Conservation (phyloP, 2,329 filamentous ascomycete species). For the Pseudopithomyces chartarum region DNA sequence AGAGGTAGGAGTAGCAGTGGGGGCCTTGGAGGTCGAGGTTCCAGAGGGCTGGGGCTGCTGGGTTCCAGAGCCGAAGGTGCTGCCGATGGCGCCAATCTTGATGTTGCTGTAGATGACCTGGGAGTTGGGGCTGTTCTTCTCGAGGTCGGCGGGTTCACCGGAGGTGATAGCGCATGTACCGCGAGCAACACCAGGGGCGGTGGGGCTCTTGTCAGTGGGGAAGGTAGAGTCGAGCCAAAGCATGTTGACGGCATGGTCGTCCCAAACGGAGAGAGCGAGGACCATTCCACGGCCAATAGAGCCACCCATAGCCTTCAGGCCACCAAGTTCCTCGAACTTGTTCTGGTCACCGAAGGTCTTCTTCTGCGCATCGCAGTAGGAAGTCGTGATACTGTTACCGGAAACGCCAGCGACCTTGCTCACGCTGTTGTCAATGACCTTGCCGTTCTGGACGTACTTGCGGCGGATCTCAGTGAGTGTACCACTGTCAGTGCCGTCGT, state of each 20-base stretch:
- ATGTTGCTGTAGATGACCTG: constrained; percentile 31
- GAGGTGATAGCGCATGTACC: constrained; percentile 22
- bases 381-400: constrained; percentile 56
- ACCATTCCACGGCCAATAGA: constrained; percentile 63
- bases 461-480: constrained; percentile 52
- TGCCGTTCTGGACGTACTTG: constrained; percentile 53
- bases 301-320: constrained; percentile 56
- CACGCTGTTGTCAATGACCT: constrained; percentile 50
- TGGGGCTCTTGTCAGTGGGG: constrained; percentile 47
- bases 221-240: constrained; percentile 71
- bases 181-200: constrained; percentile 20
- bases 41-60: not conserved
- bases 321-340: constrained; percentile 59
- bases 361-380: constrained; percentile 62
- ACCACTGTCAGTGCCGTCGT: constrained; percentile 39
- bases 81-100: constrained; percentile 27
- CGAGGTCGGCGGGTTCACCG: constrained; percentile 22
- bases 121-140: constrained; percentile 10
- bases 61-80: constrained; percentile 17
- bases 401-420: constrained; percentile 52
- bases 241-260: constrained; percentile 69
- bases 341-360: constrained; percentile 57
- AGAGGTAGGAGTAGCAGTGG: not conserved
- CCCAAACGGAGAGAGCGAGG: constrained; percentile 63
- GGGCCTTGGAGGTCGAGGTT: not conserved